These are phyloP conservation scores for Candida sp. DNA, from an alignment of 1,139 yeast species.

Conservation along the genomic window DNA sequence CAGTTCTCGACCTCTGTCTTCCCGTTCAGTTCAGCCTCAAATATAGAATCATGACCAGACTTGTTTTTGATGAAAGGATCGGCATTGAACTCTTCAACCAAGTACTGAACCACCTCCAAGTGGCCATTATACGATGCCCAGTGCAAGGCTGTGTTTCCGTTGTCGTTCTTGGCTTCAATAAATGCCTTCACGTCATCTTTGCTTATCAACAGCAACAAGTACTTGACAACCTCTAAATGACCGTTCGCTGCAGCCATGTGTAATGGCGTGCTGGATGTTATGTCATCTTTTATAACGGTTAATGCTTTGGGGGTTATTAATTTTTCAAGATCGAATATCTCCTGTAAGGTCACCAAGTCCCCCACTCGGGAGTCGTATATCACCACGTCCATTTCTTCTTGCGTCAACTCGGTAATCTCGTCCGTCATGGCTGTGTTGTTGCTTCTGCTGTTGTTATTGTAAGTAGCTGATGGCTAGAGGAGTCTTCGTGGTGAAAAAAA, in stretches of 20 bases:
- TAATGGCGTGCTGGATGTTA: constrained; percentile 72
- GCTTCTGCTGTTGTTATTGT: background rate
- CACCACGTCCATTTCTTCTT: constrained; percentile 84
- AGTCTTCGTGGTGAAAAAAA: background rate
- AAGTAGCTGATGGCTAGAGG: no score
- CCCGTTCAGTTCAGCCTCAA: constrained; percentile 82
- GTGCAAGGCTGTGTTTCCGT: constrained; percentile 93
- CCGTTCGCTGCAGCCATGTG: constrained; percentile 98
- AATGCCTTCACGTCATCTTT: constrained; percentile 48
- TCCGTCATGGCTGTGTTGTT: constrained; percentile 1
- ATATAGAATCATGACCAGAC: constrained; percentile 83
- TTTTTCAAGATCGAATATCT: constrained; percentile 50
- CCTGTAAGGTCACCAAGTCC: constrained; percentile 74
- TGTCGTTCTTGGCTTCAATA: constrained; percentile 65
- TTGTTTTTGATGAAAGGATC: constrained; percentile 81
- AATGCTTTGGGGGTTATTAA: constrained; percentile 59
- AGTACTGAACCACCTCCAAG: constrained; percentile 64
- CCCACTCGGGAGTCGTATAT: constrained; percentile 88
- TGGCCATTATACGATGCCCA: constrained; percentile 97
- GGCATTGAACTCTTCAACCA: constrained; percentile 76
- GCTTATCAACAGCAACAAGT: constrained; percentile 54
- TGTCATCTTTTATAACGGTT: constrained; percentile 61
- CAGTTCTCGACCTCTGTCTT: constrained; percentile 71
- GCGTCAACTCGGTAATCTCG: constrained; percentile 27
- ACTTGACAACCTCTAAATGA: constrained; percentile 70